phyloP scores from a whole-genome alignment of 2,329 filamentous ascomycete species.

The Paramyrothecium roridum region DNA sequence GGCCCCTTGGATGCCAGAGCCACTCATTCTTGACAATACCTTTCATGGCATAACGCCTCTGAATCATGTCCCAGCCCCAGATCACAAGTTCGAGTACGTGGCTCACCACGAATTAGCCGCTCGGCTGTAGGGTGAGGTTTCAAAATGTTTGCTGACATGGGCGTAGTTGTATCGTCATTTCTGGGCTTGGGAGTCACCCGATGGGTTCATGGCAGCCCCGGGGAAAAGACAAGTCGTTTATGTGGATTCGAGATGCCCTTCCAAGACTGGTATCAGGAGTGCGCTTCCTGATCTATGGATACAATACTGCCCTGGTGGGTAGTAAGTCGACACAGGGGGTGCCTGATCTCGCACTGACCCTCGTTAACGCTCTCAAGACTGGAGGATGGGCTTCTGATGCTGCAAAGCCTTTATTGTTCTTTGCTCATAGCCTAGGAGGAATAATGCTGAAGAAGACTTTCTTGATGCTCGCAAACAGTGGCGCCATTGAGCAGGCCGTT shows the following conservation, averaged over 20 bases:
- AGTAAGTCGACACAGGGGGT: background rate
- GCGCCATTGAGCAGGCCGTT: background rate
- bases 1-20: background rate
- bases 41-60: background rate
- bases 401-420: background rate
- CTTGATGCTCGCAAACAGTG: background rate
- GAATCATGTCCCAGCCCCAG: background rate
- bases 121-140: background rate
- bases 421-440: background rate
- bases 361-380: background rate
- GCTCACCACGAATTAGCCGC: background rate
- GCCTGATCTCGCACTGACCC: background rate
- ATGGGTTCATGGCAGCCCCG: conserved; percentile 9
- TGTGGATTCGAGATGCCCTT: conserved; percentile 7
- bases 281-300: conserved; percentile 5
- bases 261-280: background rate
- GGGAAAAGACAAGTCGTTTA: conserved; percentile 4
- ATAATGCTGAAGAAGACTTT: background rate
- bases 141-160: background rate
- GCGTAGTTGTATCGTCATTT: conserved; percentile 7
- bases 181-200: conserved; percentile 6
- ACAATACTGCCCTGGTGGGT: background rate
- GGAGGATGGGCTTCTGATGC: background rate
- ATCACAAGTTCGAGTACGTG: background rate
- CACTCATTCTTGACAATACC: background rate